phyloP scores from a whole-genome alignment of 257 asterid species.

The Perilla frutescens region DNA sequence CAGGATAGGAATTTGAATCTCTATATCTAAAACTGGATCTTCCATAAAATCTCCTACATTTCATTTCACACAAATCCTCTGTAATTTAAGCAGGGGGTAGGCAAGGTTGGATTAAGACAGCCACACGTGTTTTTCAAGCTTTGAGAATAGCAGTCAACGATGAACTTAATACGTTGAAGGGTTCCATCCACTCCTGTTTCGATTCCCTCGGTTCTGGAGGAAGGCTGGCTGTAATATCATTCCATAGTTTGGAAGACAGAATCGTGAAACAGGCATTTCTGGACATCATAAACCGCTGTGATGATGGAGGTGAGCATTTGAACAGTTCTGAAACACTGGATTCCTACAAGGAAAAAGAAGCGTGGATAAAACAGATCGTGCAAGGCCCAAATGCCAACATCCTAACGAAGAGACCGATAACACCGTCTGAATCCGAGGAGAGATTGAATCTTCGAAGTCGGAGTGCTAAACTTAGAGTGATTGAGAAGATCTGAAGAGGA shows the following conservation, averaged over 20 bases:
- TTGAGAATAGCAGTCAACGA: conserved; percentile 93
- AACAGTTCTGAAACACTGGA: conserved; percentile 19
- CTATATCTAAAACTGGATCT: neutral
- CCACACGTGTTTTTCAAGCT: conserved; percentile 93
- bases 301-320: conserved; percentile 33
- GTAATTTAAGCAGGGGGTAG: conserved; percentile 68
- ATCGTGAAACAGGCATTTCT: conserved; percentile 92
- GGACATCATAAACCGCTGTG: conserved; percentile 51
- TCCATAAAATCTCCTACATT: neutral
- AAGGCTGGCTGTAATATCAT: conserved; percentile 88
- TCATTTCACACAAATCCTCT: neutral
- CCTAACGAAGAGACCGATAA: conserved; percentile 89
- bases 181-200: conserved; percentile 66
- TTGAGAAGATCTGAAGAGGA: conserved; percentile 64
- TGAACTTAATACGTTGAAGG: conserved; percentile 78
- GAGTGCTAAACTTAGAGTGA: conserved; percentile 93
- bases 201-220: conserved; percentile 82
- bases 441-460: conserved; percentile 78
- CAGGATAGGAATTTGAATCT: neutral
- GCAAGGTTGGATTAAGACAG: conserved; percentile 99
- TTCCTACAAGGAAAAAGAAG: conserved; percentile 49
- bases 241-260: conserved; percentile 97
- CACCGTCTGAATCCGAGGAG: conserved; percentile 91
- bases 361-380: conserved; percentile 79
- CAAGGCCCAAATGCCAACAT: conserved; percentile 60